Evolutionary conservation across 805 yeast genomes (phyloP), one percentile per base, ranked within the genome.

Genomic region (Candida succiphila): DNA sequence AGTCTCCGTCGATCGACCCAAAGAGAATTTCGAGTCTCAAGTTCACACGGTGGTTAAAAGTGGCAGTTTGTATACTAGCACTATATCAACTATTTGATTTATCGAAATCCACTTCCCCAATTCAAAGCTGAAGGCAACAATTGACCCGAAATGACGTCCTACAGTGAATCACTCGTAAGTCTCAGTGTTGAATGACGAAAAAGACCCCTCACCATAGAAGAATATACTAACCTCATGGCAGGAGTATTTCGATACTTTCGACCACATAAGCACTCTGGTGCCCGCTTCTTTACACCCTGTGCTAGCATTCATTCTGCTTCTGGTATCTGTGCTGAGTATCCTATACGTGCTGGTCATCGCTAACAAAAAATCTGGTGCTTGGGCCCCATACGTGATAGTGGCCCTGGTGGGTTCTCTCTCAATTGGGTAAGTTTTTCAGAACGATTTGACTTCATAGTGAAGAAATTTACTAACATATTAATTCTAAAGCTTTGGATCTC

Each of bases 321-420:
- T 34, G 5, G 21, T 39, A 17, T 42, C 44, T 25, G 28, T 42
- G 7, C 19, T 43, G 9, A 29, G 38, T 25, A 17, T 41, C 17
- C 23, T 38, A 13, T 32, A 27, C 33, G 30, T 41, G 30, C 25
- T 31, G 24, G n/a, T 30, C 20, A 16, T 30, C 21, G 14, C 35
- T 18, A 18, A 25, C 30, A 28, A 33, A 19, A 17, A 21, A 29
- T 2, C 37, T 23, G 20, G n/a, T 9, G 15, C 19, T 17, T 17
- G 37, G 4, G n/a, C 35, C 2, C 7, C 17, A 8, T 52, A 52
- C 27, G 20, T 36, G 4, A 5, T 44, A 6, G 17, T 46, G 8
- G 51, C 56, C 4, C 30, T 33, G 1, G 16, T 45, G 15, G 42
- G 49, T 1, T 36, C 56, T 1, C 27, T 52, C 14, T 37, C 48